Percentiles rank a stretch among this genome's conserved stretches.
Conservation (phyloP, 306 rosid genomes). For the Quillaja saponaria region DNA sequence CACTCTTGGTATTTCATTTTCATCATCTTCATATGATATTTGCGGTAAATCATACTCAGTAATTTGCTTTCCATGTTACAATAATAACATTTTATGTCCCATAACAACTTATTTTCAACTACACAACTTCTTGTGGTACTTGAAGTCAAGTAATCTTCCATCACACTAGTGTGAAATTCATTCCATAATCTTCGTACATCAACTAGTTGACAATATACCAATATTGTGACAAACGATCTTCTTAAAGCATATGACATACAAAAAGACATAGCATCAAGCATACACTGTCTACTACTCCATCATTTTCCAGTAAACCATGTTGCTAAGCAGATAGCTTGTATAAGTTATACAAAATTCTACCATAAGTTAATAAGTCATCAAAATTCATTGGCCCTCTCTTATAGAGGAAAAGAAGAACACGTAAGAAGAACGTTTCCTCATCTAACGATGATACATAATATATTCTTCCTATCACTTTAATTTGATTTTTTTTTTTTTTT, state of each 20-base stretch:
- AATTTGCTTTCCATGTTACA: neutral
- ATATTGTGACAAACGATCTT: neutral
- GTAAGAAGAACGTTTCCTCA: no score
- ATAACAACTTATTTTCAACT: neutral
- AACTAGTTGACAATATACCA: neutral
- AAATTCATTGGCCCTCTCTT: neutral
- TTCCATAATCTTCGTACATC: neutral
- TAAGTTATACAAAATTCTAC: no score
- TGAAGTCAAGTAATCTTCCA: neutral
- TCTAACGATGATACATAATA: neutral
- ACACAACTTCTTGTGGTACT: neutral
- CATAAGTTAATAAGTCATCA: neutral
- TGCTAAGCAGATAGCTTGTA: no score
- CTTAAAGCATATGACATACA: neutral
- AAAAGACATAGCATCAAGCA: neutral
- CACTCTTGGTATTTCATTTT: neutral
- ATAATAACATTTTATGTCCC: neutral
- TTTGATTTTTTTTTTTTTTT: neutral
- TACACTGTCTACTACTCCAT: neutral
- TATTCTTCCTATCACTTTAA: no score
- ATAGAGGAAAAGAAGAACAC: neutral
- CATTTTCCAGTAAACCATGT: no score
- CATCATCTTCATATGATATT: neutral
- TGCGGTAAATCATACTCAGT: neutral
- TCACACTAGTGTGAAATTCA: neutral